Base-by-base conservation (phyloP, 2,329 filamentous ascomycete species). In the Fusarium sp. region DNA sequence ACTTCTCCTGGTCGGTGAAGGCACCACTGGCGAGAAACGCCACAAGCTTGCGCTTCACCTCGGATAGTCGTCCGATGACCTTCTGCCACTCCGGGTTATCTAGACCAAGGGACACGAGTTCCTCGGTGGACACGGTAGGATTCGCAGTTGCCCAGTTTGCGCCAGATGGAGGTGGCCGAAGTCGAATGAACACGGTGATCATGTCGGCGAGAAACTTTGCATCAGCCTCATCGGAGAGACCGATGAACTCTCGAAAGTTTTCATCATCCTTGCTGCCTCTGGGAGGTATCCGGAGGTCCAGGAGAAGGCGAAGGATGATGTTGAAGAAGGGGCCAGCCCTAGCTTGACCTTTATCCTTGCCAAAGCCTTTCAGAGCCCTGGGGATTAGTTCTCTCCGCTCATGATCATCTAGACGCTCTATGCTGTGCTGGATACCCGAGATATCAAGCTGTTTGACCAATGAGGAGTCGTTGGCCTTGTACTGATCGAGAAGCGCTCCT, bases 401-500 rank as follows among this genome's bases (percentile, higher is more conserved):
- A 63, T 87, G 79, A 14, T 85, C 81, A 35, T 85, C 82, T 25
- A 89, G 80, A 4, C 88, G 86, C 47, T 85, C 82, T 32, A 90
- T 79, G 47, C 96, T 97, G 80, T 97, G 94, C 79, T 97, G 94
- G 40, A 98, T 93, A 80, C 97, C 98, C 20, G 93, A 88, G 45
- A 98, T 86, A 82, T 98, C 95, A 76, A 98, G 93, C 80, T 97
- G 94, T 72, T 94, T 92, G 73, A 99, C 90, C 40, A 98, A 87
- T 1, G 92, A 86, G 14, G 92, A 92, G 43, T 91, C 87, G 40
- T 90, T 90, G 25, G 94, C 79, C 82, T 97, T 97, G 87, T 97
- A 98, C 81, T 98, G 97, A 76, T 95, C 92, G 64, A 98, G 83
- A 20, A 99, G 87, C 17, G 92, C 90, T n/a, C 90, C 89, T 14